Conservation (phyloP, 306 rosid genomes). For the Carpinus fangiana region DNA sequence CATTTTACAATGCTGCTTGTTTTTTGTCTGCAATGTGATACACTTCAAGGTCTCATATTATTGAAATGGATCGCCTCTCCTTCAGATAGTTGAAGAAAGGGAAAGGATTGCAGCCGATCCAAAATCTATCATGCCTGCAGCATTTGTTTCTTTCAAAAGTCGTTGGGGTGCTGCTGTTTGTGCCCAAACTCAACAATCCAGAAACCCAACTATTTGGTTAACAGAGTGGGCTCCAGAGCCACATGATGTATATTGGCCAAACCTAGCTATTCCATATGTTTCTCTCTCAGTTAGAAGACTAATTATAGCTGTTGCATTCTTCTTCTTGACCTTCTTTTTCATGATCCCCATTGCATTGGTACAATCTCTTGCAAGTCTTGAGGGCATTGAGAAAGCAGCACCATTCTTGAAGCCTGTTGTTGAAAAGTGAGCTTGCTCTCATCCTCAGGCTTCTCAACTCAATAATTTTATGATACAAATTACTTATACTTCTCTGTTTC, state of each 20-base stretch:
- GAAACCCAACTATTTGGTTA: slow-evolving; percentile 87
- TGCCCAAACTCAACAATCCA: slow-evolving; percentile 98
- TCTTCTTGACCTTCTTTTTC: slow-evolving; percentile 96
- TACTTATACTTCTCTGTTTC: slow-evolving; percentile 20
- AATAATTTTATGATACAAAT: slow-evolving; percentile 12
- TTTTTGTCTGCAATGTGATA: not conserved
- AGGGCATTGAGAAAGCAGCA: slow-evolving; percentile 73
- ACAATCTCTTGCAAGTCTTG: slow-evolving; percentile 85
- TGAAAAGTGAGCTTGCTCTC: slow-evolving; percentile 44
- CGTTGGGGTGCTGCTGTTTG: slow-evolving; percentile 99
- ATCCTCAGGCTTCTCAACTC: slow-evolving; percentile 28
- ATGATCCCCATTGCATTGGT: slow-evolving; percentile 94
- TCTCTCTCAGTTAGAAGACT: slow-evolving; percentile 73
- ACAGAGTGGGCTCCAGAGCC: slow-evolving; percentile 99
- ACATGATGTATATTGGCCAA: slow-evolving; percentile 84
- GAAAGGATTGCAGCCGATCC: slow-evolving; percentile 55
- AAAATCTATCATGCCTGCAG: slow-evolving; percentile 77
- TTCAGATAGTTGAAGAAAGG: slow-evolving; percentile 77
- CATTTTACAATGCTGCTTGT: not conserved
- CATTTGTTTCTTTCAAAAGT: slow-evolving; percentile 88
- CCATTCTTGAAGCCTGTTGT: slow-evolving; percentile 64
- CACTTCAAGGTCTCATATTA: slow-evolving; percentile 19
- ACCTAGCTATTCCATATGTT: slow-evolving; percentile 92
- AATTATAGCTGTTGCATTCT: slow-evolving; percentile 79
- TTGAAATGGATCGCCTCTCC: slow-evolving; percentile 24